Evolutionary conservation across 1,139 yeast species (phyloP), one percentile per base, ranked within the genome.

Genomic region (Diutina sp.): DNA sequence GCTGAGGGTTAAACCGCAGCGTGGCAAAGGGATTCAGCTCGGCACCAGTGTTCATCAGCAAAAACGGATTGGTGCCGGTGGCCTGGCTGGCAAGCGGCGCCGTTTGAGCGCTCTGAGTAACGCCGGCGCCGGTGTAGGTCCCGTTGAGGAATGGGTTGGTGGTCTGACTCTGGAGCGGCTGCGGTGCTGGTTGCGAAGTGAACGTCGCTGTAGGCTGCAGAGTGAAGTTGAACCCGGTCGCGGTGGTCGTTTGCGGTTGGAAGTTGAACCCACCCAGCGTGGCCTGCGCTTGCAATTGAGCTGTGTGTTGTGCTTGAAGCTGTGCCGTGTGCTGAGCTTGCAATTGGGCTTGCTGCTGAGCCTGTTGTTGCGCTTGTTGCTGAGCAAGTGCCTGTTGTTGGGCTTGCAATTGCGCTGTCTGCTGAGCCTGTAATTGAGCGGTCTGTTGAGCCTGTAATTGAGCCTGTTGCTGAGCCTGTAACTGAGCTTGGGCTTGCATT

Each of bases 11-110:
- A 16, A 50, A 50, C 32, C 53, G 30, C 53, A 50, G 53, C 2
- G 41, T 30, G 45, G 53, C 53, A 30, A 50, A 50, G 4, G 53
- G 53, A n/a, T 50, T 50, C 45, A 32, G 53, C 6, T 50, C 53
- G 14, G 32, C 45, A 14, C 38, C 38, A n/a, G 51, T 29, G 30
- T 5, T 18, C 25, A 38, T 12, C 2, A 77, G 72, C 4, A 75
- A 72, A 64, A 78, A 77, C 2, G 82, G 82, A 59, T 78, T 78
- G 29, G 70, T 69, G 6, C 80, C 80, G 0, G 81, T 76, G 2
- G 69, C 65, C 44, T 65, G 61, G 4, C 57, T 57, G 25, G 55
- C 63, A 57, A 48, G 52, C 25, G 25, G 41, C 35, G 38, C 41
- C 25, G 25, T 4, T 7, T 21, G 25, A 21, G 25, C 25, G 4